Base-by-base conservation (phyloP, 257 asterid species). In the Rhazya stricta region DNA sequence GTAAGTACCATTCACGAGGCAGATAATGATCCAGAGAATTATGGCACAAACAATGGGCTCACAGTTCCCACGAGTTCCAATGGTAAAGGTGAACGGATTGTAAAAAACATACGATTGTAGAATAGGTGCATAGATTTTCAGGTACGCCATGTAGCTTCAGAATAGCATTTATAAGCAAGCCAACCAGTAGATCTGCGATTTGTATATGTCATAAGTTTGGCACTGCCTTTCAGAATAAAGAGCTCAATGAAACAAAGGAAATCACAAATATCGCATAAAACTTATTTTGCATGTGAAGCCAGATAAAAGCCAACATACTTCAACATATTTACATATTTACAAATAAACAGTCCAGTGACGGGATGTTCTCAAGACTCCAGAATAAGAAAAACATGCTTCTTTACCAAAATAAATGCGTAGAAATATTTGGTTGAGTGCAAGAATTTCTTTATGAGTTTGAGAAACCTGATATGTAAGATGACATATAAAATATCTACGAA, bases 11-110 rank as follows among this genome's bases (percentile, higher is more conserved):
- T 89, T 89, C 88, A 92, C 83, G 74, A 94, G 89, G 77, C 97
- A 92, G 46, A 84, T 9, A 78, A 90, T 85, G 79, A 89, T 87
- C 97, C 99, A 94, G 16, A 94, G 85, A 76, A 94, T 85, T 84
- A 94, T 85, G 85, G 97, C 91, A 79, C 97, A 91, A 69, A 94
- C 82, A 70, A 92, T 74, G 57, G 97, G 98, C 79, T 94, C 98
- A 73, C 98, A 94, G 84, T 94, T 94, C 58, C 99, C 98, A 37
- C 99, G 98, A 25, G 99, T 92, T 79, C 99, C 99, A 74, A 94
- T 91, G 13, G 98, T 92, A 86, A 94, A 90, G 81, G 99, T 94
- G 83, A 94, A 94, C 18, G 98, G 99, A 77, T 92, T 94, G 83
- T n/a, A 94, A 89, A 82, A 94, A 91, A 97, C 99, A 94, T 41